These are phyloP conservation scores for Nematodospora anomalae DNA, from an alignment of 1,139 yeast genomes.

Conservation along the genomic window DNA sequence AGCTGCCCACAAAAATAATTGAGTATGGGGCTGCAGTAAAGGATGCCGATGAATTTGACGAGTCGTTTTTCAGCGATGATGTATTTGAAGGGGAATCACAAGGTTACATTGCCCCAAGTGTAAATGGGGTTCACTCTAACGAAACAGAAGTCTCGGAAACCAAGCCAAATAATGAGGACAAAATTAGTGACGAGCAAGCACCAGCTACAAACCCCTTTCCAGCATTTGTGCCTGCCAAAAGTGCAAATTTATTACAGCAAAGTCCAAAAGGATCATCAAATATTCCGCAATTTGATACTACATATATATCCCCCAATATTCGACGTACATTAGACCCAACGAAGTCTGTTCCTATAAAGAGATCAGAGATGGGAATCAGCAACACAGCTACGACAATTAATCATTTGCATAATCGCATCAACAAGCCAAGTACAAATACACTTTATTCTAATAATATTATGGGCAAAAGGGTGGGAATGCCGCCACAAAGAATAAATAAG, in stretches of 20 bases:
- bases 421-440: conserved; percentile 10
- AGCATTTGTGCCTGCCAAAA: conserved; percentile 59
- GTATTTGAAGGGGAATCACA: conserved; percentile 23
- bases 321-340: conserved; percentile 58
- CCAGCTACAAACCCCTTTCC: conserved; percentile 14
- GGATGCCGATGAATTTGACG: conserved; percentile 48
- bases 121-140: no score
- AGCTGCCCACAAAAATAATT: conserved; percentile 14
- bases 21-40: conserved; percentile 26
- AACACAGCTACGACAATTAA: conserved; percentile 25
- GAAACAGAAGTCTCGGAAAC: neutral
- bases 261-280: conserved; percentile 36
- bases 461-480: conserved; percentile 16
- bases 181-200: neutral
- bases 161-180: neutral
- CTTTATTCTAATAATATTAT: conserved; percentile 6
- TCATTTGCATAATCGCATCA: conserved; percentile 10
- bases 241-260: conserved; percentile 52
- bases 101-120: neutral
- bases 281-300: conserved; percentile 47
- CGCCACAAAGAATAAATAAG: conserved; percentile 8
- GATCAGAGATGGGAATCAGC: conserved; percentile 26
- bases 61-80: conserved; percentile 72
- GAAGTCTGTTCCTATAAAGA: conserved; percentile 57
- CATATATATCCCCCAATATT: conserved; percentile 50